Evolutionary conservation across 495 filamentous ascomycete genomes (phyloP), one percentile per base, ranked within the genome.

Genomic region (Mytilinidion resinicola): DNA sequence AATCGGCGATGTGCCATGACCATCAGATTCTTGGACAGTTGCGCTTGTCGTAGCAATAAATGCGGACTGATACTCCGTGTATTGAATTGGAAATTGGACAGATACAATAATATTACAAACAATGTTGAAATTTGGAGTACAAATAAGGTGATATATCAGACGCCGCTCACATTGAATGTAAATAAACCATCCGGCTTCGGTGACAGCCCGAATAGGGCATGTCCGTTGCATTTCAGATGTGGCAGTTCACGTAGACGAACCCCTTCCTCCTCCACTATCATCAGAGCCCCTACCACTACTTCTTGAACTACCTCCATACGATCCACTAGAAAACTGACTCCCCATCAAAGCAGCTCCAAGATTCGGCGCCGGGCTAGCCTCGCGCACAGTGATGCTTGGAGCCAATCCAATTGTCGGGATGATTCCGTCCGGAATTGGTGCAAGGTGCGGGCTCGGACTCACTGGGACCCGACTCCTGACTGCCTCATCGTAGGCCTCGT

Each of bases 321-420:
- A 10, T 25, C 46, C 46, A 11, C 46, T 25, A 30, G 19, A 19
- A 49, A 30, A 25, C 46, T 49, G 17, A 20, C 46, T 49, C 8
- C 46, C 21, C 46, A 49, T 49, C 20, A 49, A 49, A 25, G 19
- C 14, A 25, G 46, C 46, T n/a, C 19, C 46, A 25, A 49, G 46
- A 49, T 49, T 49, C 20, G 46, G 46, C 41, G 51, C 56, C 3
- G 59, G 59, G 59, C 63, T 66, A 47, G 63, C 63, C 47, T 62
- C 62, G 6, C 59, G 37, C 33, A 63, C 60, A 36, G 53, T 62
- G 15, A 73, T 62, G 9, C 66, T 62, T 11, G 72, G 73, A 50
- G 73, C 70, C 33, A 77, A 53, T 7, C 71, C 73, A n/a, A 77
- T 48, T 19, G 59, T 66, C 30, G 74, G 74, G 37, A 77, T 76